A percentile compares a stretch with the other conserved stretches of the same genome.
Evolutionary conservation across 768 basidiomycete genomes (phyloP).

Genomic region (Multifurca ochricompacta): DNA sequence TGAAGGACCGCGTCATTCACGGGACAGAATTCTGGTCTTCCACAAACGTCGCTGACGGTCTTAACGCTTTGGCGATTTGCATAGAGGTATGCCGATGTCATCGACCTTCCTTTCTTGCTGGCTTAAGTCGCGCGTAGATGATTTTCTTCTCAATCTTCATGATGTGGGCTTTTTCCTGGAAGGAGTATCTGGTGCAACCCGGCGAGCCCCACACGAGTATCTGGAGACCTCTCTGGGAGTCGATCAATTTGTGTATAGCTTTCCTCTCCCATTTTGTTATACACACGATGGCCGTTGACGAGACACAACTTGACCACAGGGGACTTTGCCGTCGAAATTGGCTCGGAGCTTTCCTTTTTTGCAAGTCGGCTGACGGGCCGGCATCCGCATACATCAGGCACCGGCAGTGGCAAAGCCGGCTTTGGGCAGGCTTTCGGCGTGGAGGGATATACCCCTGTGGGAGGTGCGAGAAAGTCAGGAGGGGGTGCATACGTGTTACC

Average conservation of each 20-base stretch:
- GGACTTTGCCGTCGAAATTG: slow-evolving; percentile 64
- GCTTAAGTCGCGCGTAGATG: slow-evolving; percentile 48
- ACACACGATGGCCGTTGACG: not conserved
- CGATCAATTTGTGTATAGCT: slow-evolving; percentile 40
- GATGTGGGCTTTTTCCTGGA: slow-evolving; percentile 75
- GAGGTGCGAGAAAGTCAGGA: not conserved
- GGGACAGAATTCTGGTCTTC: slow-evolving; percentile 78
- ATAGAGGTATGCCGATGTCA: slow-evolving; percentile 60
- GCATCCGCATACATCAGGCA: not conserved
- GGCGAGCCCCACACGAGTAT: slow-evolving; percentile 45
- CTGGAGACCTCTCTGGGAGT: slow-evolving; percentile 67
- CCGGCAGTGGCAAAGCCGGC: not conserved
- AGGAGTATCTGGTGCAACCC: slow-evolving; percentile 47
- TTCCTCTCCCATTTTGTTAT: not conserved
- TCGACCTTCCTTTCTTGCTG: slow-evolving; percentile 14
- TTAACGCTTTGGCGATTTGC: slow-evolving; percentile 74
- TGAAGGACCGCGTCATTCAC: slow-evolving; percentile 68
- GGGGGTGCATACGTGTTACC: not conserved
- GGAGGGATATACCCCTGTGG: not conserved
- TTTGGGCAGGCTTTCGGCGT: slow-evolving; percentile 15
- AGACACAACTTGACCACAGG: slow-evolving; percentile 30
- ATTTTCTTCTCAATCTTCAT: slow-evolving; percentile 69
- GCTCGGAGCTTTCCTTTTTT: slow-evolving; percentile 55
- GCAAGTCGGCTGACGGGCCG: slow-evolving; percentile 33
- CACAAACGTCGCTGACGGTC: slow-evolving; percentile 77